Conservation (phyloP, 2,329 filamentous ascomycete species). For the Neocatenulostroma microsporum region DNA sequence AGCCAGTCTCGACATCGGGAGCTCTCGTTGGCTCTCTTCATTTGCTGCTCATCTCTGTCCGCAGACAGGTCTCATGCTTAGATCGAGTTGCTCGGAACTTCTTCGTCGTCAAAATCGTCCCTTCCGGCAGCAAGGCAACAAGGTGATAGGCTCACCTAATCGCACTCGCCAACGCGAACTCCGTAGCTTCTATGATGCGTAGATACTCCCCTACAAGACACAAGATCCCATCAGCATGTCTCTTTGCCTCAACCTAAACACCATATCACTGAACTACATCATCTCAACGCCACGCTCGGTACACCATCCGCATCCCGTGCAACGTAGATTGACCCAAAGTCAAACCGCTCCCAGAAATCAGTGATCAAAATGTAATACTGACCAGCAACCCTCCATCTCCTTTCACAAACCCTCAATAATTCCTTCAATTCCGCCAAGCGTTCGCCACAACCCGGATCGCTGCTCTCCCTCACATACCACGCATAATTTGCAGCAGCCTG, state of each 20-base stretch:
- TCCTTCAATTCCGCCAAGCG: constrained; percentile 20
- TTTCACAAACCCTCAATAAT: constrained; percentile 14
- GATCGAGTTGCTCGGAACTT: no score
- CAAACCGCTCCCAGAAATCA: constrained; percentile 4
- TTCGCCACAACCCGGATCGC: constrained; percentile 15
- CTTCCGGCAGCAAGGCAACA: no score
- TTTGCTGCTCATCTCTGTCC: no score
- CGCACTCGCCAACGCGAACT: constrained; percentile 14
- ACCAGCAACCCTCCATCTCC: constrained; percentile 22
- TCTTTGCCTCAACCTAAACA: not conserved
- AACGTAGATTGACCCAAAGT: not conserved
- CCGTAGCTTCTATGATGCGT: constrained; percentile 17
- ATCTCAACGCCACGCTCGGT: no score
- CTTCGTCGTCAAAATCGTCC: no score
- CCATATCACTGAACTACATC: not conserved
- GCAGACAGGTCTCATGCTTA: no score
- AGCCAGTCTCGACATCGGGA: no score
- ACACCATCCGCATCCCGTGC: not conserved
- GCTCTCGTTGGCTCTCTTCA: no score
- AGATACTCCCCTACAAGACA: constrained; percentile 15
- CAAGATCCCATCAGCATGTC: constrained; percentile 2
- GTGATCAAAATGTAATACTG: constrained; percentile 14
- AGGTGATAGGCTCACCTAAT: constrained; percentile 8
- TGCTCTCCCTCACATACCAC: constrained; percentile 29
- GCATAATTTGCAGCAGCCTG: constrained; percentile 28